Evolutionary conservation across 208 protist species (phyloP).

Genomic region (Naegleria gruberi): DNA sequence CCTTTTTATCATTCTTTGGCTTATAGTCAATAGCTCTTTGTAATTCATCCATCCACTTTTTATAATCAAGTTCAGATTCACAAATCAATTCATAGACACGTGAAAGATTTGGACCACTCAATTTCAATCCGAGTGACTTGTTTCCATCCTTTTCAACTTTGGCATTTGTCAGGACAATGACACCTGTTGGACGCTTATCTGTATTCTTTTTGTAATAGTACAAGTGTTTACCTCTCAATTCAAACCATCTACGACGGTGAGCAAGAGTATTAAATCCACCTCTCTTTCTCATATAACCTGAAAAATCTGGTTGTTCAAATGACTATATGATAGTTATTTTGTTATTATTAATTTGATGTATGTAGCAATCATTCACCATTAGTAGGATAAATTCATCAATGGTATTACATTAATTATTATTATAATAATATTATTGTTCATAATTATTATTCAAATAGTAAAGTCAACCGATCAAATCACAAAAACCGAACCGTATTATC

Average conservation of each 20-base stretch:
- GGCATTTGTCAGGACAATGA: not conserved
- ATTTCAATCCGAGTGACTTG: not conserved
- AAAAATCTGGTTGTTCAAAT: conserved; percentile 13
- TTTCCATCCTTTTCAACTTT: not conserved
- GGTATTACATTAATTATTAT: too few species aligned
- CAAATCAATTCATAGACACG: not conserved
- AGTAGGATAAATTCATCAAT: too few species aligned
- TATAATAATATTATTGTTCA: too few species aligned
- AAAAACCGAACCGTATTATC: too few species aligned
- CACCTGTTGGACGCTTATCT: not conserved
- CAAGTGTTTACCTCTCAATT: not conserved
- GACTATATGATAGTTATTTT: not conserved
- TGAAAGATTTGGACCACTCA: not conserved
- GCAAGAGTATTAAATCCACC: not conserved
- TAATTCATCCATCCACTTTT: not conserved
- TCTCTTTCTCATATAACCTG: not conserved
- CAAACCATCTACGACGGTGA: not conserved
- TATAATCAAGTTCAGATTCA: not conserved
- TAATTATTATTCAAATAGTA: too few species aligned
- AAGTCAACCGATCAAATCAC: too few species aligned
- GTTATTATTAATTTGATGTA: too few species aligned
- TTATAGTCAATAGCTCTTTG: not conserved
- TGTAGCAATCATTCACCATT: too few species aligned
- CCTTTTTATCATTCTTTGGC: too few species aligned
- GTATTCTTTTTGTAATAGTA: conserved; percentile 1